Evolutionary conservation across 2,329 filamentous ascomycete genomes (phyloP).

Genomic region (Meredithiella fracta): DNA sequence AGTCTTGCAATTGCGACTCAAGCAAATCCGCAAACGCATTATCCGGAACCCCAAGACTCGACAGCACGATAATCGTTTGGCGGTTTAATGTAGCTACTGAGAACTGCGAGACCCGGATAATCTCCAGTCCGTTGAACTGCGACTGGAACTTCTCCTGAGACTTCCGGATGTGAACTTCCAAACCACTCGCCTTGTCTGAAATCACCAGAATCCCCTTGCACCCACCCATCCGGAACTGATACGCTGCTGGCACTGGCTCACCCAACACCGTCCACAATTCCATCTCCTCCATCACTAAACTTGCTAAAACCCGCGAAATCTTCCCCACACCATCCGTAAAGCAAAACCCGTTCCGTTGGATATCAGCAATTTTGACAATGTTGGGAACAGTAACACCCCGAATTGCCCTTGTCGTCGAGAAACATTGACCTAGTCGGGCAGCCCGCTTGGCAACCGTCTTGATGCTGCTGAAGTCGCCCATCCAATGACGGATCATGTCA

Average conservation of each 20-base stretch:
- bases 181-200: constrained; percentile 49
- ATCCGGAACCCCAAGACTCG: constrained; percentile 55
- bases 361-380: constrained; percentile 48
- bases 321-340: constrained; percentile 92
- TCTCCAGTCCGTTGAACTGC: constrained; percentile 56
- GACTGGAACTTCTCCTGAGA: constrained; percentile 81
- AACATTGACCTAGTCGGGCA: constrained; percentile 81
- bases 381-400: constrained; percentile 43
- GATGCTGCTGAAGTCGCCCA: constrained; percentile 75
- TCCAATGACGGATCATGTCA: constrained; percentile 63
- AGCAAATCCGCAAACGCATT: constrained; percentile 52
- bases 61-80: constrained; percentile 77
- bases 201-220: constrained; percentile 77
- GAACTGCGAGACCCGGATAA: constrained; percentile 65
- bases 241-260: constrained; percentile 50
- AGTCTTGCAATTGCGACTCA: constrained; percentile 46
- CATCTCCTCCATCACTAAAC: constrained; percentile 57
- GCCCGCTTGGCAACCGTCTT: constrained; percentile 75
- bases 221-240: constrained; percentile 83
- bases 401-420: constrained; percentile 76
- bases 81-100: constrained; percentile 71
- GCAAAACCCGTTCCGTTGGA: constrained; percentile 48
- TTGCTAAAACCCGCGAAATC: constrained; percentile 64
- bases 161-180: constrained; percentile 59
- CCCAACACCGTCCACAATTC: constrained; percentile 24